Percentiles rank a stretch among this genome's conserved stretches.
These are phyloP conservation scores for Arthrobotrys musiformis DNA, from an alignment of 2,329 filamentous ascomycete genomes.

Conservation along the genomic window DNA sequence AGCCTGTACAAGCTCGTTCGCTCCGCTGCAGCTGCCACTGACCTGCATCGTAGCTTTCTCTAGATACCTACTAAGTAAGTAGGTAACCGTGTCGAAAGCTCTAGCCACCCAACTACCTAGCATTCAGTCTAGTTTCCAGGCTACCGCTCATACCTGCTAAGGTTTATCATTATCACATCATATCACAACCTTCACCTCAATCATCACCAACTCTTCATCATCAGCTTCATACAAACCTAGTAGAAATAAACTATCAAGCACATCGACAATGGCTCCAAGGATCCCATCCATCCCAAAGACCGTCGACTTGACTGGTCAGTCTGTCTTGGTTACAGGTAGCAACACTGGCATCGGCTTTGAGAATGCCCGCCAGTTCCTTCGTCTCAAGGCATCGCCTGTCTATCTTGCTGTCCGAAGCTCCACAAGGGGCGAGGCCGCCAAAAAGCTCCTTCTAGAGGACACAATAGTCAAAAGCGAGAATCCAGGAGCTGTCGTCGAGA, in stretches of 20 bases:
- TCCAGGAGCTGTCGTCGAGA: constrained; percentile 36
- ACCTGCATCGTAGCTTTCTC: not conserved
- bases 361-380: constrained; percentile 58
- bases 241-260: not conserved
- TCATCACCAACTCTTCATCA: not conserved
- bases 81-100: not conserved
- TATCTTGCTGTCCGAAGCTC: constrained; percentile 59
- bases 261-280: not conserved
- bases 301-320: not conserved
- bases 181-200: not conserved
- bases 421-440: constrained; percentile 56
- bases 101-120: not conserved
- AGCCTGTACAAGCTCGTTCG: not conserved
- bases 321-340: constrained; percentile 12
- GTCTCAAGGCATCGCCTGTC: constrained; percentile 57
- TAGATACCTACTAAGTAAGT: not conserved
- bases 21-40: not conserved
- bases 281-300: not conserved
- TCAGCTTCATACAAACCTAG: not conserved
- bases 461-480: constrained; percentile 31
- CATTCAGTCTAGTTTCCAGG: not conserved
- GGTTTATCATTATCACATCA: not conserved
- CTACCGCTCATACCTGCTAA: not conserved
- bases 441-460: constrained; percentile 25
- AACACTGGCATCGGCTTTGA: constrained; percentile 59